Base-by-base conservation (phyloP, 2,329 filamentous ascomycete species). In the Calonectria pauciramosa region DNA sequence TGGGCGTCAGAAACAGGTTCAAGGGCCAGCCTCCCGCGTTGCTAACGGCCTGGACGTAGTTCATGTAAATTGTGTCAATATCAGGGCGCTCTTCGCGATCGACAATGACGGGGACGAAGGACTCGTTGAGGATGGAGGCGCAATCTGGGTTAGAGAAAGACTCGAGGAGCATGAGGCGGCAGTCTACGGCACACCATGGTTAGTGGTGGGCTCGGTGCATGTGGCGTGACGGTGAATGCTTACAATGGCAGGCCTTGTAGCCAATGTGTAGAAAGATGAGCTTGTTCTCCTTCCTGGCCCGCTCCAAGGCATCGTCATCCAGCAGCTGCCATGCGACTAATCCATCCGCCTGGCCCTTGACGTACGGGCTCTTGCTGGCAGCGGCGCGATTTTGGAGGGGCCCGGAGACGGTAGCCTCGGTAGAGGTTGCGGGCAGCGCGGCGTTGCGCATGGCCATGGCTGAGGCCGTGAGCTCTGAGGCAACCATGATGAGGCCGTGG, bases 21-120 rank as follows among this genome's bases (percentile, higher is more conserved):
- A 99, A 87, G 1, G 97, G 97, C 96, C 97, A 99, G 49, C 97
- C 97, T 13, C 96, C 96, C 2, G 92, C 93, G 26, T 94, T 96
- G 73, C 94, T 98, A 14, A 97, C 96, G 1, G 96, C 96, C 84
- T 98, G 96, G 51, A 98, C 94, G 84, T 98, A 99, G 87, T 98
- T 98, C 95, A 98, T 98, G 85, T 99, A 99, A 77, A 99, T 96
- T 75, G 94, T 93, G 82, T 99, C 97, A 77, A 99, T 92, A 82
- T 99, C 96, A 11, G 96, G 96, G 32, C 96, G 93, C 85, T 98
- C 95, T 85, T 99, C 97, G 74, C 96, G 92, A 85, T 99, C 97
- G 81, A 99, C 91, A 80, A 98, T 94, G 83, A 99, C 93, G 5
- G 97, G 96, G 56, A 99, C 92, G 84, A 99, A 99, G 72, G 92